Base-by-base conservation (phyloP, 768 basidiomycete genomes). In the Pisolithus sp. region DNA sequence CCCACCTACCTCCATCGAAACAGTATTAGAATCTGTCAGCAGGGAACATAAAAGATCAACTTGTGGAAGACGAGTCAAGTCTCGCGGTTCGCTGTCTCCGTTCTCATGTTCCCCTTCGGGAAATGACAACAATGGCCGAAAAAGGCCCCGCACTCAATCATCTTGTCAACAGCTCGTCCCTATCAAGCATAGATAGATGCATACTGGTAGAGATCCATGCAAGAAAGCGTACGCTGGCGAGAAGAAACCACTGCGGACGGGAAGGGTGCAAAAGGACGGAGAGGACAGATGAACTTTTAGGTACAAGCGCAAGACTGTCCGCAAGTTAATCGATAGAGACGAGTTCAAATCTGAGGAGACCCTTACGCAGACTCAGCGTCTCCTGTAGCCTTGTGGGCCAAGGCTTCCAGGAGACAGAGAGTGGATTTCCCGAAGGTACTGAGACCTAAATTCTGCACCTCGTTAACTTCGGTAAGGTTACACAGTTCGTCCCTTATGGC, bases 211-310 rank as follows among this genome's bases (percentile, higher is more conserved):
- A 78, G 38, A 86, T 61, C 49, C 81, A 64, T 17, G 77, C 62
- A 24, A 89, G 66, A 13, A 83, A 55, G n/a, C 78, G 75, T 17
- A 74, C 66, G 37, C 73, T 70, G 12, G 74, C 72, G 44, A 68
- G 63, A 7, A 86, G 62, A 24, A 87, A 62, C 71, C 76, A 76
- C 5, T 60, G 53, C 2, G 84, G 79, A 48, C 83, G 83, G 21
- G 68, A 65, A 5, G 70, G 56, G 53, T 79, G 69, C 15, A 89
- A 66, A 21, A 89, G 66, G 13, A 64, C 70, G 48, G 72, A 62
- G 48, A 85, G 57, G 41, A 77, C 67, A 20, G 74, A 67, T 21
- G 67, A 64, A 30, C 71, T 70, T 30, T 67, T 68, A 7, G 73
- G 56, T 23, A 83, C 59, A 4, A 61, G 53, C 5, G 63, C 66